phyloP scores from a whole-genome alignment of 2,329 filamentous ascomycete species.

The Nemania sp. region DNA sequence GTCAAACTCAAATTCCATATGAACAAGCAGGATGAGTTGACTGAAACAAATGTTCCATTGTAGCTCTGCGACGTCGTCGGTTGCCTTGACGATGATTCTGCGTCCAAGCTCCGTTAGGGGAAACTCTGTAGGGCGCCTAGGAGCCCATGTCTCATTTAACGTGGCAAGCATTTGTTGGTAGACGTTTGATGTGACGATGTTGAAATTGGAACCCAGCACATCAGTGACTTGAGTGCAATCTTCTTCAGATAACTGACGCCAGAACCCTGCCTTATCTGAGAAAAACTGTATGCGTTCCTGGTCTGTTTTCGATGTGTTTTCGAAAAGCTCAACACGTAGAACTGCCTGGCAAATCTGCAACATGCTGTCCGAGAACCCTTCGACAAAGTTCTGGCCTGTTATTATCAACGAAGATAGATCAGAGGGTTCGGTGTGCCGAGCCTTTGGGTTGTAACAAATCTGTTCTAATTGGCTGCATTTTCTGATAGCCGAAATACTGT shows the following conservation, averaged over 20 bases:
- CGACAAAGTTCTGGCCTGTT: constrained; percentile 71
- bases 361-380: constrained; percentile 71
- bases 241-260: constrained; percentile 79
- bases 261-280: constrained; percentile 78
- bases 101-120: constrained; percentile 77
- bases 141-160: constrained; percentile 50
- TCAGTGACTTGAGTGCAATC: constrained; percentile 73
- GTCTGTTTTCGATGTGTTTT: constrained; percentile 71
- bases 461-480: constrained; percentile 79
- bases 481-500: constrained; percentile 78
- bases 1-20: constrained; percentile 84
- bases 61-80: constrained; percentile 76
- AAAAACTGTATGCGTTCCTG: constrained; percentile 77
- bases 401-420: constrained; percentile 64
- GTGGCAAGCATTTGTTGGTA: constrained; percentile 58
- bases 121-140: constrained; percentile 33
- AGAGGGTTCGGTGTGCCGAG: constrained; percentile 52
- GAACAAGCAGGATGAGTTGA: constrained; percentile 79
- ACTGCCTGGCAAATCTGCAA: constrained; percentile 69
- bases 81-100: constrained; percentile 73
- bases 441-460: constrained; percentile 71
- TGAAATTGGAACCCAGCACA: constrained; percentile 69
- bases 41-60: constrained; percentile 79
- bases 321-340: constrained; percentile 73
- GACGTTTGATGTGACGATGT: constrained; percentile 58